These are phyloP conservation scores for Heliocybe sulcata DNA, from an alignment of 1,284 basidiomycete species.

Conservation along the genomic window DNA sequence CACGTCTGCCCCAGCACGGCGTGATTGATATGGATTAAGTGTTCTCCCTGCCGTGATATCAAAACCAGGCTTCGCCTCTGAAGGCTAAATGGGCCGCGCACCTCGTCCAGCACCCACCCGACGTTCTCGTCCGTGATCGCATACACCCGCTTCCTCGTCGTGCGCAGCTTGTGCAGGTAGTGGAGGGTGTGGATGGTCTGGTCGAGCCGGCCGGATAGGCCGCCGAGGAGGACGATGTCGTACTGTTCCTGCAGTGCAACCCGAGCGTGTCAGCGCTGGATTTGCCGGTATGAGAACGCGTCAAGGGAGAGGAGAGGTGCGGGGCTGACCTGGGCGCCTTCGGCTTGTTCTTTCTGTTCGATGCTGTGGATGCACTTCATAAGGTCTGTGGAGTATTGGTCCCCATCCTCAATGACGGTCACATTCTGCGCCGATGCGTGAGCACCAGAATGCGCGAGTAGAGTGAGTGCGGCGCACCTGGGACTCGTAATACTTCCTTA, in stretches of 20 bases:
- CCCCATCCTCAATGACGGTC: constrained; percentile 54
- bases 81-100: constrained; percentile 25
- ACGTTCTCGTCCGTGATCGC: constrained; percentile 84
- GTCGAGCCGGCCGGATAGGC: constrained; percentile 86
- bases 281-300: neutral
- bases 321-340: constrained; percentile 26
- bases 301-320: neutral
- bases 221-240: constrained; percentile 80
- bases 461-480: constrained; percentile 33
- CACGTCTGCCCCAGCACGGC: constrained; percentile 79
- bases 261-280: neutral
- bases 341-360: constrained; percentile 39
- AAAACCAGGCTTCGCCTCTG: constrained; percentile 2
- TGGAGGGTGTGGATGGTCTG: constrained; percentile 92
- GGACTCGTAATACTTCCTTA: constrained; percentile 59
- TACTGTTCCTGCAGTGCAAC: constrained; percentile 30
- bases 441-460: neutral
- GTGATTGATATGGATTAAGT: constrained; percentile 72
- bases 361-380: constrained; percentile 84
- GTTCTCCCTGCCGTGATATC: constrained; percentile 58
- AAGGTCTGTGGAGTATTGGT: constrained; percentile 88
- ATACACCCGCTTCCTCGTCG: constrained; percentile 54
- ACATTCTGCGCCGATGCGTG: constrained; percentile 45
- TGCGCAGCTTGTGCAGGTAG: constrained; percentile 76
- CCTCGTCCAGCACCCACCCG: constrained; percentile 82